Evolutionary conservation across 179 eudicot species (phyloP).

Genomic region (Amaranthus tricolor): DNA sequence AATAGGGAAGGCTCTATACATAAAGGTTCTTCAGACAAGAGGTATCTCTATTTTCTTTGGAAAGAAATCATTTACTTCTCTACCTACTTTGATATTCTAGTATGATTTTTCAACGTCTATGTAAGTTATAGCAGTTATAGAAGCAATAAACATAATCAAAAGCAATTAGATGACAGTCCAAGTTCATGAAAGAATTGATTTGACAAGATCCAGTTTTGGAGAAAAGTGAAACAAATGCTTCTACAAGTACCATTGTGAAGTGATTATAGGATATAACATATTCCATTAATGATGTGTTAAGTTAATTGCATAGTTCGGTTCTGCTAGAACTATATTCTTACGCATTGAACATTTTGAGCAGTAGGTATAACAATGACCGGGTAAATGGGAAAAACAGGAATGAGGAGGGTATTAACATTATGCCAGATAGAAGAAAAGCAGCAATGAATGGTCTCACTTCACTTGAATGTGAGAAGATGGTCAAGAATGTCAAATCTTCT

Average conservation of each 20-base stretch:
- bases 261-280: conserved; percentile 18
- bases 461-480: conserved; percentile 23
- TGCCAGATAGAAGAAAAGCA: conserved; percentile 19
- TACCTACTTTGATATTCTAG: conserved; percentile 6
- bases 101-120: conserved; percentile 6
- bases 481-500: conserved; percentile 21
- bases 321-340: not conserved
- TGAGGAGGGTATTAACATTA: conserved; percentile 15
- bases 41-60: conserved; percentile 26
- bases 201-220: conserved; percentile 15
- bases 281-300: not conserved
- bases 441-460: conserved; percentile 17
- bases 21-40: conserved; percentile 28
- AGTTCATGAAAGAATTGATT: conserved; percentile 24
- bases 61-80: not conserved
- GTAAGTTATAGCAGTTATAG: conserved; percentile 25
- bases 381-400: conserved; percentile 10
- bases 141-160: conserved; percentile 26
- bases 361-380: conserved; percentile 19
- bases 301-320: not conserved
- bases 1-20: conserved; percentile 23
- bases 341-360: conserved; percentile 15
- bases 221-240: conserved; percentile 30
- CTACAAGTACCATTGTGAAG: conserved; percentile 33
- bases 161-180: conserved; percentile 27